A percentile compares a stretch with the other conserved stretches of the same genome.
Evolutionary conservation across 805 yeast species (phyloP).

Genomic region (Ogataea ganodermae): DNA sequence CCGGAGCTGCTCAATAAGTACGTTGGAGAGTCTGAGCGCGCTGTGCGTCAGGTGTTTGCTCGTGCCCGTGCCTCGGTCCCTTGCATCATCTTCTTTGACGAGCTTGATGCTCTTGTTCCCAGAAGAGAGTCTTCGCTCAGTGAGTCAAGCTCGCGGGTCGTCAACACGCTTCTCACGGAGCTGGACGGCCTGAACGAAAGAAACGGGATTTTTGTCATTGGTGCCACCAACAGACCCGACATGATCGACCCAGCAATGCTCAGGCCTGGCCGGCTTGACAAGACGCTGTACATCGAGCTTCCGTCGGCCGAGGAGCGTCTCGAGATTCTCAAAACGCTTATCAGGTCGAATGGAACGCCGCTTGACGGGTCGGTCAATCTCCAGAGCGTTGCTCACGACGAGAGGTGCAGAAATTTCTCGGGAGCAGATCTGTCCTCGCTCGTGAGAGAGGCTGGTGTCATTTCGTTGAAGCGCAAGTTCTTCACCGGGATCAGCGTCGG

Average conservation of each 20-base stretch:
- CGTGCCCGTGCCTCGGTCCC: conserved; percentile 96
- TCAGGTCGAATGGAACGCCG: conserved; percentile 76
- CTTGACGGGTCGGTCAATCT: conserved; percentile 63
- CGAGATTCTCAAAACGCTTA: conserved; percentile 79
- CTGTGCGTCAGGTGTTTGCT: conserved; percentile 89
- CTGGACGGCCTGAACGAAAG: conserved; percentile 93
- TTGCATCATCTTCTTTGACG: conserved; percentile 92
- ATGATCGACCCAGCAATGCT: conserved; percentile 98
- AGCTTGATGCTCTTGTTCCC: conserved; percentile 94
- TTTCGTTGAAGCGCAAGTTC: conserved; percentile 76
- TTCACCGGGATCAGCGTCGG: conserved; percentile 51
- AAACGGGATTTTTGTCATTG: conserved; percentile 89
- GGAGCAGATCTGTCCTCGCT: conserved; percentile 96
- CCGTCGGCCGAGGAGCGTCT: conserved; percentile 77
- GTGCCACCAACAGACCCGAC: conserved; percentile 97
- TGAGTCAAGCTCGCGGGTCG: conserved; percentile 91
- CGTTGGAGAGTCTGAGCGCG: conserved; percentile 93
- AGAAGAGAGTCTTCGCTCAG: conserved; percentile 85
- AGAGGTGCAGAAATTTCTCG: conserved; percentile 82
- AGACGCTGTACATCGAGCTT: conserved; percentile 85
- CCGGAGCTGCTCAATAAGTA: conserved; percentile 94
- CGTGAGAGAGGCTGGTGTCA: conserved; percentile 91
- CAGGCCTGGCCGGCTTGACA: conserved; percentile 94
- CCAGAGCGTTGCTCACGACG: conserved; percentile 63
- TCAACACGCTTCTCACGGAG: conserved; percentile 90